phyloP scores from a whole-genome alignment of 345 rosid species.

The thale cress (Arabidopsis thaliana) region DNA sequence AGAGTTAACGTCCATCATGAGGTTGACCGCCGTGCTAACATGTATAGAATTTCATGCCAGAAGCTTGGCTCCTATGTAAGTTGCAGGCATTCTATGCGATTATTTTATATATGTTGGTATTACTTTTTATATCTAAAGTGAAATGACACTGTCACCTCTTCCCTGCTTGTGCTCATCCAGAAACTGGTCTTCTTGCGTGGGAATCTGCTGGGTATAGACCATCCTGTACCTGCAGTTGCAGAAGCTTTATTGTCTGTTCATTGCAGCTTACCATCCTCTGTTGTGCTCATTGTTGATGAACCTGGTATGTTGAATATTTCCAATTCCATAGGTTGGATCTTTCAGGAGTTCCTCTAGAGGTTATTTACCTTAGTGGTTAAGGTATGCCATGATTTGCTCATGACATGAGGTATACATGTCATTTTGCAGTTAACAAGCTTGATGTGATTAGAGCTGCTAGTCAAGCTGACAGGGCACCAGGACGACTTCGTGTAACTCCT shows the following conservation, averaged over 20 bases:
- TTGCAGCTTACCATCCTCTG: slow-evolving; percentile 76
- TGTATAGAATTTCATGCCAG: slow-evolving; percentile 71
- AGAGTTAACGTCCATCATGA: slow-evolving; percentile 55
- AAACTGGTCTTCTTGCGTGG: slow-evolving; percentile 76
- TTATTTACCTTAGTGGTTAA: neutral
- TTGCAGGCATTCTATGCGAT: slow-evolving; percentile 25
- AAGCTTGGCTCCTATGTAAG: slow-evolving; percentile 74
- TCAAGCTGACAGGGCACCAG: slow-evolving; percentile 64
- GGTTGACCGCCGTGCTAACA: slow-evolving; percentile 50
- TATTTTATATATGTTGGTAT: slow-evolving; percentile 14
- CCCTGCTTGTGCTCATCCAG: slow-evolving; percentile 55
- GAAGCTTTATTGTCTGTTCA: slow-evolving; percentile 61
- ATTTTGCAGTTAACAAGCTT: slow-evolving; percentile 66
- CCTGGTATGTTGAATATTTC: slow-evolving; percentile 63
- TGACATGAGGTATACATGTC: slow-evolving; percentile 41
- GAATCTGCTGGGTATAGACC: slow-evolving; percentile 77
- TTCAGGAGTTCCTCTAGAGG: slow-evolving; percentile 14
- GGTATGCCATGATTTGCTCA: slow-evolving; percentile 21
- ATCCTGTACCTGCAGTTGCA: slow-evolving; percentile 75
- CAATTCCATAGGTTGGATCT: slow-evolving; percentile 25
- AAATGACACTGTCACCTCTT: slow-evolving; percentile 34
- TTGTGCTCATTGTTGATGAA: slow-evolving; percentile 82
- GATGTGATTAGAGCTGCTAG: slow-evolving; percentile 61
- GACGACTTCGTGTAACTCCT: slow-evolving; percentile 60
- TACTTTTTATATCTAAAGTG: slow-evolving; percentile 13